phyloP scores from a whole-genome alignment of 805 yeast species.

The Metschnikowia similis region DNA sequence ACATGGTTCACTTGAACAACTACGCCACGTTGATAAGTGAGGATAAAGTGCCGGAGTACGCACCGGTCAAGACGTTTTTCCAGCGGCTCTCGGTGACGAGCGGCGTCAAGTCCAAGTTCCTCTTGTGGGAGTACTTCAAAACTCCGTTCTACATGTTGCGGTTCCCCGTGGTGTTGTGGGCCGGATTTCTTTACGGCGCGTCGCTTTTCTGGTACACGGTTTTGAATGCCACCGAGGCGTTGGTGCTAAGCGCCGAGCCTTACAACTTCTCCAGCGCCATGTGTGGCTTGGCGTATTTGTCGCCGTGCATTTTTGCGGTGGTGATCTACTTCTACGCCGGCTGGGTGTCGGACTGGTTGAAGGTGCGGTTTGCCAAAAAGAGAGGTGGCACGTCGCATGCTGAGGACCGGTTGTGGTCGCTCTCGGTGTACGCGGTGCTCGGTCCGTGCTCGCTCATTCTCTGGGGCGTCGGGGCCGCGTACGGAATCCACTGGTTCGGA shows the following conservation, averaged over 20 bases:
- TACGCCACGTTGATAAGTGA: slow-evolving; percentile 8
- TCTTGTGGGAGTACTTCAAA: slow-evolving; percentile 16
- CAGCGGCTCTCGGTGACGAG: slow-evolving; percentile 13
- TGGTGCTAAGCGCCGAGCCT: slow-evolving; percentile 35
- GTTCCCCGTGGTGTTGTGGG: slow-evolving; percentile 19
- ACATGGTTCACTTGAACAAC: slow-evolving; percentile 4
- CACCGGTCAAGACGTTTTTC: slow-evolving; percentile 10
- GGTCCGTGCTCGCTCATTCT: slow-evolving; percentile 17
- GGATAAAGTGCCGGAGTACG: slow-evolving; percentile 3
- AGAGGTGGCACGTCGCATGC: slow-evolving; percentile 14
- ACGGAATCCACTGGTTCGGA: slow-evolving; percentile 23
- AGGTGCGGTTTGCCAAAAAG: slow-evolving; percentile 11
- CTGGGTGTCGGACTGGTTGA: slow-evolving; percentile 15
- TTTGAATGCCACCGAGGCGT: slow-evolving; percentile 22
- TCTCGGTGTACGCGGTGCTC: slow-evolving; percentile 13
- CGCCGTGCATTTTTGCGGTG: slow-evolving; percentile 14
- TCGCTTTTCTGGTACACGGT: slow-evolving; percentile 22
- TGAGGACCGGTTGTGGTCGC: slow-evolving; percentile 14
- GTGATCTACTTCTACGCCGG: slow-evolving; percentile 15
- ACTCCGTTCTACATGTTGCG: slow-evolving; percentile 19
- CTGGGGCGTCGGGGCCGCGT: slow-evolving; percentile 22
- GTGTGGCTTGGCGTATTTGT: slow-evolving; percentile 17
- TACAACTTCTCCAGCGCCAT: slow-evolving; percentile 43
- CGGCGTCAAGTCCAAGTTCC: slow-evolving; percentile 10
- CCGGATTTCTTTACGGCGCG: slow-evolving; percentile 21